Percentiles rank a stretch among this genome's conserved stretches.
Conservation (phyloP, 257 asterid genomes). For the Euphrasia confusa region DNA sequence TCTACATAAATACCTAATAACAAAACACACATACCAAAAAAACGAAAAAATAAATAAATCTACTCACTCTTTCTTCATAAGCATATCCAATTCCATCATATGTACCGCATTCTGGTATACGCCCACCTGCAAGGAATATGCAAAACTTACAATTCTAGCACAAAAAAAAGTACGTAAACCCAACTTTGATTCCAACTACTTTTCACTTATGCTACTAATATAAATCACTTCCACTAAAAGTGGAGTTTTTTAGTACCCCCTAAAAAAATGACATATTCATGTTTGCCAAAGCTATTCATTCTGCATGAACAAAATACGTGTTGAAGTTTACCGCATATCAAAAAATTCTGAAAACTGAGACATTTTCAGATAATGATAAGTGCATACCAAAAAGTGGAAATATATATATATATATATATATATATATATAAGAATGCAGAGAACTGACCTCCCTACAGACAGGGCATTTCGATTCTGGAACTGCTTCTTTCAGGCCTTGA, state of each 20-base stretch:
- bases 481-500: conserved; percentile 64
- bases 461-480: conserved; percentile 59
- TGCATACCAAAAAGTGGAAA: not conserved
- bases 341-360: not conserved
- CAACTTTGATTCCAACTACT: not conserved
- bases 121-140: conserved; percentile 44
- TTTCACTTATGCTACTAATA: not conserved
- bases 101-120: conserved; percentile 55
- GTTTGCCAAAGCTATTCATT: too few relatives aligned
- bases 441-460: conserved; percentile 68
- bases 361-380: not conserved
- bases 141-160: not conserved
- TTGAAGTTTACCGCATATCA: not conserved
- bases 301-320: not conserved
- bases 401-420: too few relatives aligned
- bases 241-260: not conserved
- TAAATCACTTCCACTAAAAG: not conserved
- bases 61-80: conserved; percentile 62
- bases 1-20: not conserved
- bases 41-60: not conserved
- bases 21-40: not conserved
- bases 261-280: too few relatives aligned
- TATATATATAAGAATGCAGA: conserved; percentile 2
- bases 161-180: too few relatives aligned
- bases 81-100: conserved; percentile 68